Conservation (phyloP, 78 protist species). For the Salpingoeca rosetta region DNA sequence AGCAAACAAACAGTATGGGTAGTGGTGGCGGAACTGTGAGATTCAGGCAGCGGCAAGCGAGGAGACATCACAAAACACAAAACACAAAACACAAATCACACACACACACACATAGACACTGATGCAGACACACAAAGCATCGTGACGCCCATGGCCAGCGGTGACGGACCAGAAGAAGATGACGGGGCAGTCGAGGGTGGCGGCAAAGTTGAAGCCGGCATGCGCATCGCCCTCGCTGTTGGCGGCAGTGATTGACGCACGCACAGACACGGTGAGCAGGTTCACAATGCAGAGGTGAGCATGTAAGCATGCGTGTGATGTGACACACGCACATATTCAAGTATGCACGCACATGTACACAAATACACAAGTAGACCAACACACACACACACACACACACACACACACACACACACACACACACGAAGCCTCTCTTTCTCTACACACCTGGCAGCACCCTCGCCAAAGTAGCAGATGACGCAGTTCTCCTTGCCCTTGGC, state of each 20-base stretch:
- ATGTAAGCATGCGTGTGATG: too few relatives aligned
- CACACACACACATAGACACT: not conserved
- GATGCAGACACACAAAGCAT: too few relatives aligned
- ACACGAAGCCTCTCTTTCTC: too few relatives aligned
- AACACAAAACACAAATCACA: not conserved
- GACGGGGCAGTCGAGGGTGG: slow-evolving; percentile 71
- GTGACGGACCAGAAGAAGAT: slow-evolving; percentile 87
- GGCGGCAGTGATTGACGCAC: too few relatives aligned
- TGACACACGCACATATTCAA: too few relatives aligned
- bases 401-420: not conserved
- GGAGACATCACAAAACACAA: not conserved
- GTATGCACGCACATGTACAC: too few relatives aligned
- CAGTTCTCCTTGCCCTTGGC: slow-evolving; percentile 33
- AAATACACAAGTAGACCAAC: too few relatives aligned
- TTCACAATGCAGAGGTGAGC: too few relatives aligned
- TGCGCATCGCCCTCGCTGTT: slow-evolving; percentile 89
- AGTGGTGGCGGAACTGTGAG: too few relatives aligned
- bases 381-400: not conserved
- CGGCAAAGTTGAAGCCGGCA: slow-evolving; percentile 89
- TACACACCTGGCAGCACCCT: slow-evolving; percentile 93
- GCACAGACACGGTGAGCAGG: too few relatives aligned
- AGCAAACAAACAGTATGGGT: not conserved
- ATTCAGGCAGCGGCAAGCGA: not conserved
- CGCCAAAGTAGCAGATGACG: slow-evolving; percentile 87
- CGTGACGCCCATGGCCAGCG: too few relatives aligned